Conservation (phyloP, 148 eudicot species). For the Rhododendron simsii region DNA sequence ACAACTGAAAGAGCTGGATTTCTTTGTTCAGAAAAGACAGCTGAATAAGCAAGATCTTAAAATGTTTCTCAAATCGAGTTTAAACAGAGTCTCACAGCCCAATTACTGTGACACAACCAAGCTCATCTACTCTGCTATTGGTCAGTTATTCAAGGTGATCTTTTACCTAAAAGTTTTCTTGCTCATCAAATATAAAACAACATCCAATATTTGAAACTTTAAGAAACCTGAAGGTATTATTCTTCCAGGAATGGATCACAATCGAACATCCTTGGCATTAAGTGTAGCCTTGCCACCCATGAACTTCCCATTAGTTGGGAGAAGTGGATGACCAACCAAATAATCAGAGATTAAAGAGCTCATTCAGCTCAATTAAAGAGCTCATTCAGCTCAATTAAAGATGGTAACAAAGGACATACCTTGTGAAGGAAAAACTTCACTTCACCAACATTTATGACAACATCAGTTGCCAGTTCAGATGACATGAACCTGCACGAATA, state of each 20-base stretch:
- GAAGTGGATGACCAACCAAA: not conserved
- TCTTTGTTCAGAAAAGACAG: not conserved
- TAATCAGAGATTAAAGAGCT: not conserved
- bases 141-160: not conserved
- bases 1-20: not conserved
- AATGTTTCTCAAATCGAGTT: not conserved
- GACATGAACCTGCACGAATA: constrained; percentile 50
- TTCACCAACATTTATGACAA: constrained; percentile 46
- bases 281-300: not conserved
- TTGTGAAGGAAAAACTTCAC: constrained; percentile 66
- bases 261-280: not conserved
- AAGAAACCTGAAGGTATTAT: not conserved
- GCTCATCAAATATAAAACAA: not conserved
- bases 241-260: not conserved
- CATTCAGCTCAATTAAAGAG: not conserved
- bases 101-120: not conserved
- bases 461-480: constrained; percentile 71
- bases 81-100: not conserved
- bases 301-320: not conserved
- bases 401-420: constrained; percentile 28
- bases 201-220: not conserved
- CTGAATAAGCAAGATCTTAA: not conserved
- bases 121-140: not conserved
- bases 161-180: not conserved
- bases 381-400: not conserved